These are phyloP conservation scores for Didymosphaeria variabile DNA, from an alignment of 2,329 filamentous ascomycete species.

Conservation along the genomic window DNA sequence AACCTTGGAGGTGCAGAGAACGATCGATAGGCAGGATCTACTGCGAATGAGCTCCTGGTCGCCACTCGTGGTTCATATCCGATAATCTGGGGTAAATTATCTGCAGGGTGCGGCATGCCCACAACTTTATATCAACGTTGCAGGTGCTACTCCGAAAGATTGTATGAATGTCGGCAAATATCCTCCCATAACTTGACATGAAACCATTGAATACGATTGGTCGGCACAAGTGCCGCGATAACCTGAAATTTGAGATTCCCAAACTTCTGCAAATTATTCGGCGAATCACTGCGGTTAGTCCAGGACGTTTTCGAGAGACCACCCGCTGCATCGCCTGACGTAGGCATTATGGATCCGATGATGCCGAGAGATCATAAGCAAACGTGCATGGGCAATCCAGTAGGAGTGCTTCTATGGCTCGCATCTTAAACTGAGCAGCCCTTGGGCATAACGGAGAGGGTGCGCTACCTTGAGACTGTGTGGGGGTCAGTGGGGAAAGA, in stretches of 20 bases:
- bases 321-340: not conserved
- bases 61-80: not conserved
- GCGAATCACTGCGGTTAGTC: not conserved
- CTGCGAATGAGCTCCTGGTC: conserved; percentile 4
- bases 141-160: conserved; percentile 1
- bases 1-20: not conserved
- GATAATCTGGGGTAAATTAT: conserved; percentile 11
- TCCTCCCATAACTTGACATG: not conserved
- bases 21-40: conserved; percentile 1
- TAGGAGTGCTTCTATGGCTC: not conserved
- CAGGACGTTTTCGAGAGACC: not conserved
- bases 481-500: no score
- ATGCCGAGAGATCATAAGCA: not conserved
- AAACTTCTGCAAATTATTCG: not conserved
- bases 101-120: not conserved
- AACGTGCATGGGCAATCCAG: not conserved
- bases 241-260: not conserved
- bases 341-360: conserved; percentile 6
- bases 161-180: conserved; percentile 11
- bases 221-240: not conserved
- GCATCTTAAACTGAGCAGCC: no score
- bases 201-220: not conserved
- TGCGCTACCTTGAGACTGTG: no score
- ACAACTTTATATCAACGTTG: conserved; percentile 12
- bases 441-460: no score